A percentile compares a stretch with the other conserved stretches of the same genome.
Evolutionary conservation across 2,329 filamentous ascomycete genomes (phyloP).

Genomic region (Calonectria fujianensis): DNA sequence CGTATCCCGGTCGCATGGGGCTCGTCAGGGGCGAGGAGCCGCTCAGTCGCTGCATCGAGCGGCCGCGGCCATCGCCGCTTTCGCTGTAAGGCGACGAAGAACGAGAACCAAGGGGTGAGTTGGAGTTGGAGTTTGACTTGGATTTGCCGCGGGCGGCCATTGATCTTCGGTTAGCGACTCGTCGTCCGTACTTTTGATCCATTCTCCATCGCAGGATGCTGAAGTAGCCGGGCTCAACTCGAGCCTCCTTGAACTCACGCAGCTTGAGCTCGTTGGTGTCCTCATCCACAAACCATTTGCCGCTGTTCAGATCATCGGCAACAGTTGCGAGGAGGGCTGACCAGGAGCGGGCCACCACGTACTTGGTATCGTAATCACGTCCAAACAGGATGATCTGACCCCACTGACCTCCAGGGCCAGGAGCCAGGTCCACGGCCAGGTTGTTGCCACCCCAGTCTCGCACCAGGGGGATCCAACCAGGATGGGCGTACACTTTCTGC

Average conservation of each 20-base stretch:
- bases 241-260: conserved; percentile 90
- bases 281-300: conserved; percentile 94
- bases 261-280: conserved; percentile 94
- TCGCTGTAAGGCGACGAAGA: conserved; percentile 78
- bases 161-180: conserved; percentile 73
- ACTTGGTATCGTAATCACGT: conserved; percentile 98
- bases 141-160: conserved; percentile 63
- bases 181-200: conserved; percentile 94
- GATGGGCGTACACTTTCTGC: conserved; percentile 94
- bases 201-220: conserved; percentile 96
- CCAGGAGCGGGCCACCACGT: conserved; percentile 96
- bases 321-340: conserved; percentile 88
- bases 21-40: conserved; percentile 78
- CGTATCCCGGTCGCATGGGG: conserved; percentile 78
- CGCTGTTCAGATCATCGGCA: conserved; percentile 92
- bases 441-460: conserved; percentile 99
- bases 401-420: conserved; percentile 92
- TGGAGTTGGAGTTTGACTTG: conserved; percentile 38
- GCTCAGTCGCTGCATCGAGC: conserved; percentile 82
- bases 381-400: conserved; percentile 98
- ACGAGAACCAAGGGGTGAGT: conserved; percentile 68
- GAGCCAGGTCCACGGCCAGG: conserved; percentile 92
- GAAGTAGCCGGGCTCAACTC: conserved; percentile 94
- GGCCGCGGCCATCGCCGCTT: conserved; percentile 80
- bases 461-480: conserved; percentile 95